Conservation (phyloP, 768 basidiomycete genomes). For the Psilocybe sp. region DNA sequence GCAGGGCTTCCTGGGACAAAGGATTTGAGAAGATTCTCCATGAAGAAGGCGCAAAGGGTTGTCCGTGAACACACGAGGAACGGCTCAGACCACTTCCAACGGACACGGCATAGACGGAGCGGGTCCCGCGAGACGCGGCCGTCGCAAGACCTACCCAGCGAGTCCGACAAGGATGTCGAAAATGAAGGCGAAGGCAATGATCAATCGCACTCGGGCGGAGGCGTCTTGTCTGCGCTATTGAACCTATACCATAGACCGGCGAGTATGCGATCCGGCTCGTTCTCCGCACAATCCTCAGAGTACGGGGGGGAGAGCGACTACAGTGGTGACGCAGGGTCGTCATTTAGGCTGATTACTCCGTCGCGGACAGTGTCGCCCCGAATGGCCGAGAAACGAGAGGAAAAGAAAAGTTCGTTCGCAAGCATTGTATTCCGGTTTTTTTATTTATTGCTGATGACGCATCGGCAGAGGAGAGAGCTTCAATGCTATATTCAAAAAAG, state of each 20-base stretch:
- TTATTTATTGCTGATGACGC: neutral
- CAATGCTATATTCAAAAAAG: neutral
- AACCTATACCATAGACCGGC: slow-evolving; percentile 43
- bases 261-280: slow-evolving; percentile 4
- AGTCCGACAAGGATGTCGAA: slow-evolving; percentile 18
- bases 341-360: too few relatives aligned
- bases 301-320: slow-evolving; percentile 1
- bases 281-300: slow-evolving; percentile 7
- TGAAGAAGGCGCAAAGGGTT: slow-evolving; percentile 38
- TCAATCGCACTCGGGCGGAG: slow-evolving; percentile 31
- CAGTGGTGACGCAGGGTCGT: neutral
- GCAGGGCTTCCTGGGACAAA: slow-evolving; percentile 51
- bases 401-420: neutral
- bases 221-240: slow-evolving; percentile 65
- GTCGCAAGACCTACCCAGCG: too few relatives aligned
- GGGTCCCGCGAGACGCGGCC: neutral
- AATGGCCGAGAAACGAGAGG: too few relatives aligned
- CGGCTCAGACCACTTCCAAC: neutral
- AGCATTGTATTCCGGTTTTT: neutral
- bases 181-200: slow-evolving; percentile 11
- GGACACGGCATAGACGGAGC: neutral
- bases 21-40: slow-evolving; percentile 18
- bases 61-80: slow-evolving; percentile 9
- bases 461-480: neutral
- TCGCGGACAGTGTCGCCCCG: too few relatives aligned